These are phyloP conservation scores for Euphorbia tirucalli DNA, from an alignment of 345 rosid species.

Conservation along the genomic window DNA sequence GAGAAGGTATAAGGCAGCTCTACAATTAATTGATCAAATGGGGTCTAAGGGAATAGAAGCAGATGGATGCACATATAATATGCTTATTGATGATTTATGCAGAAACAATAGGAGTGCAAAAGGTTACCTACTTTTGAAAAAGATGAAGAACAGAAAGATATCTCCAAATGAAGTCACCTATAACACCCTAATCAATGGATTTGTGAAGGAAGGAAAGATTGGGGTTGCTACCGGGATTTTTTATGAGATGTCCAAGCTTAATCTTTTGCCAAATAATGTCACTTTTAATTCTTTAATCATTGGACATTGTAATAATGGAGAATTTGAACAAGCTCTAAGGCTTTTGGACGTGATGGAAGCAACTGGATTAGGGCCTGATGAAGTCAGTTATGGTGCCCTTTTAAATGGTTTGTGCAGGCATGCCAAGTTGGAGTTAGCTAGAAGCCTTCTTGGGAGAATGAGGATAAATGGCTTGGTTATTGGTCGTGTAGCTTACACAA, in stretches of 20 bases:
- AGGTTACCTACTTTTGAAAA: slow-evolving; percentile 72
- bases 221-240: slow-evolving; percentile 51
- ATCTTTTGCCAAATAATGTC: slow-evolving; percentile 51
- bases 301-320: slow-evolving; percentile 50
- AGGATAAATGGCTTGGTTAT: slow-evolving; percentile 47
- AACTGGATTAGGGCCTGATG: slow-evolving; percentile 48
- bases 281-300: slow-evolving; percentile 71
- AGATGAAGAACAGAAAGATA: slow-evolving; percentile 69
- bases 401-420: slow-evolving; percentile 70
- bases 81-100: slow-evolving; percentile 71
- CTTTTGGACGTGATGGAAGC: slow-evolving; percentile 59
- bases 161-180: slow-evolving; percentile 69
- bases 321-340: slow-evolving; percentile 60
- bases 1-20: slow-evolving; percentile 59
- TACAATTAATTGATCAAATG: slow-evolving; percentile 67
- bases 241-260: slow-evolving; percentile 60
- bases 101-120: slow-evolving; percentile 70
- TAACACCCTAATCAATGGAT: slow-evolving; percentile 70
- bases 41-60: slow-evolving; percentile 60
- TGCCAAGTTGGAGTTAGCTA: slow-evolving; percentile 55
- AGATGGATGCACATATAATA: slow-evolving; percentile 78
- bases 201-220: slow-evolving; percentile 69
- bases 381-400: slow-evolving; percentile 64
- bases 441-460: slow-evolving; percentile 62
- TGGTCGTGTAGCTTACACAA: slow-evolving; percentile 59